Percentiles rank a stretch among this genome's conserved stretches.
These are phyloP conservation scores for Galium porrigens DNA, from an alignment of 305 asterid species.

Conservation along the genomic window DNA sequence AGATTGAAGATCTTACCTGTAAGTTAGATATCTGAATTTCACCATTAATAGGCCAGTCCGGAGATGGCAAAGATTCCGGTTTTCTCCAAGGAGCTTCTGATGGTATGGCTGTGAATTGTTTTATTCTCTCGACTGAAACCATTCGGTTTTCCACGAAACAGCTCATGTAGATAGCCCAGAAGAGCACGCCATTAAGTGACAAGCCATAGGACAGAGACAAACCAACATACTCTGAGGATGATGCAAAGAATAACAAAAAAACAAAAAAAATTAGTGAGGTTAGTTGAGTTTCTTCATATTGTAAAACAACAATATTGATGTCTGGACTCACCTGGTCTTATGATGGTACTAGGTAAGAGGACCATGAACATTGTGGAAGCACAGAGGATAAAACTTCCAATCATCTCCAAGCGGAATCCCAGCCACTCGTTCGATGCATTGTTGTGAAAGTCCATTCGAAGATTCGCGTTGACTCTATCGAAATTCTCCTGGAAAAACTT, in stretches of 20 bases:
- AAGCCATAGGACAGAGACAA: conserved; percentile 70
- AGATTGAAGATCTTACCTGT: conserved; percentile 29
- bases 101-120: conserved; percentile 45
- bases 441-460: conserved; percentile 55
- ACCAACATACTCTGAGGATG: conserved; percentile 38
- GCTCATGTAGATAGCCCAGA: conserved; percentile 30
- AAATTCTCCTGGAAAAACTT: conserved; percentile 38
- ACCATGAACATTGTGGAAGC: conserved; percentile 34
- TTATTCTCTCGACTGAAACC: conserved; percentile 70
- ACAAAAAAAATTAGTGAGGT: too few species aligned
- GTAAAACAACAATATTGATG: neutral
- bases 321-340: conserved; percentile 43
- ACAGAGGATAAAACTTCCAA: conserved; percentile 50
- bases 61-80: conserved; percentile 25
- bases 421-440: conserved; percentile 57
- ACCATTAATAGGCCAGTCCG: conserved; percentile 46
- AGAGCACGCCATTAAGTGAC: conserved; percentile 35
- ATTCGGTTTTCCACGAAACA: conserved; percentile 43
- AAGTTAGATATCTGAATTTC: conserved; percentile 37
- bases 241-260: neutral
- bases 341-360: conserved; percentile 39
- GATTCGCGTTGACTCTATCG: conserved; percentile 35
- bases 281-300: neutral
- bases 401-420: conserved; percentile 61
- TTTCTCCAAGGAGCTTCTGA: conserved; percentile 54